phyloP scores from a whole-genome alignment of 2,329 filamentous ascomycete species.

The Exophiala sp. region DNA sequence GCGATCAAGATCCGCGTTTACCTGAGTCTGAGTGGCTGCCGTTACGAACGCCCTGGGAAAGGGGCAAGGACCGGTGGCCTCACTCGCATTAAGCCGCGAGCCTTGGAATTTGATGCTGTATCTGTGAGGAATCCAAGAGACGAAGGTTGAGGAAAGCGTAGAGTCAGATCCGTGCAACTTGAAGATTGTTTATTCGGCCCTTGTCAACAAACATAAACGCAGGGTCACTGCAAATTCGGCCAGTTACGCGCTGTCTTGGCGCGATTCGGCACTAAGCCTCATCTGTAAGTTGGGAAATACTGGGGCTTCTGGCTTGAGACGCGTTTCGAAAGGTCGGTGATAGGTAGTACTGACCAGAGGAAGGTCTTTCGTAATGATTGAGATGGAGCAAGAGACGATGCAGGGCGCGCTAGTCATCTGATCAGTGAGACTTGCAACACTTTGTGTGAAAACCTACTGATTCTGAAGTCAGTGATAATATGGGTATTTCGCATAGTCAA shows the following conservation, averaged over 20 bases:
- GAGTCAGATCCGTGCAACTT: not conserved
- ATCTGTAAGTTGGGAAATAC: not conserved
- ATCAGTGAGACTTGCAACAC: too few species aligned
- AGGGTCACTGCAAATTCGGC: not conserved
- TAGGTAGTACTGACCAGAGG: too few species aligned
- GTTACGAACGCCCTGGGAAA: not conserved
- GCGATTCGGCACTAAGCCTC: not conserved
- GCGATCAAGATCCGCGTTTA: not conserved
- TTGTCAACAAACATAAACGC: constrained; percentile 1
- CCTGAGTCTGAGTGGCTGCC: not conserved
- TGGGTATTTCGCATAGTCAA: not conserved
- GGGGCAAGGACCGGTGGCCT: not conserved
- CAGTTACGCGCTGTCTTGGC: not conserved
- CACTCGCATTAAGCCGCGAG: not conserved
- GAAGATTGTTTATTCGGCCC: constrained; percentile 2
- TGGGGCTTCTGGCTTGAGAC: too few species aligned
- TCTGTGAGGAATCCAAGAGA: not conserved
- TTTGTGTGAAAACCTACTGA: not conserved
- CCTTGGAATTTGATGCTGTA: not conserved
- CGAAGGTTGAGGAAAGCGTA: not conserved
- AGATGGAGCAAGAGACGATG: too few species aligned
- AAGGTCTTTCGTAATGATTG: too few species aligned
- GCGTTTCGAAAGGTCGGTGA: too few species aligned
- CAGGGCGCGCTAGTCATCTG: too few species aligned
- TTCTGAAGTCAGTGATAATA: not conserved